These are phyloP conservation scores for Penicillium mononematosum DNA, from an alignment of 495 filamentous ascomycete genomes.

Conservation along the genomic window DNA sequence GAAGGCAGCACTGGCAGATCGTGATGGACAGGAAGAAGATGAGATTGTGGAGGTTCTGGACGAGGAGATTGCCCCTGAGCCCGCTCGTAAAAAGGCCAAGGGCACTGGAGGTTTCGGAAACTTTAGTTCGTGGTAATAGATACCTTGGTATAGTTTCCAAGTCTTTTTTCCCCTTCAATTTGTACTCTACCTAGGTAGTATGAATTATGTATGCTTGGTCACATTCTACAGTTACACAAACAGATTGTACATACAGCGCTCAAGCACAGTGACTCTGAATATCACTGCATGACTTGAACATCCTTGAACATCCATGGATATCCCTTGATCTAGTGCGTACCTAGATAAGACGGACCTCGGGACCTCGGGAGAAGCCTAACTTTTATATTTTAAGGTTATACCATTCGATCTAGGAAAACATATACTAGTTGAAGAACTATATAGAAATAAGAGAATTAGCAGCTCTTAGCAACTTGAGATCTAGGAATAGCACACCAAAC, in stretches of 20 bases:
- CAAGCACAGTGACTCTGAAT: neutral
- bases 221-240: neutral
- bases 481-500: no score
- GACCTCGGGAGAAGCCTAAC: no score
- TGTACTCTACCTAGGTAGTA: neutral
- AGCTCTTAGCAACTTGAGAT: no score
- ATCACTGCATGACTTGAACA: neutral
- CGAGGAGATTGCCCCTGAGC: constrained; percentile 60
- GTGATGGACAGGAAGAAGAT: constrained; percentile 43
- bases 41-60: constrained; percentile 61
- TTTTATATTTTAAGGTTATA: no score
- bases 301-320: no score
- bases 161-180: neutral
- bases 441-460: no score
- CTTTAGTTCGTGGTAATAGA: constrained; percentile 55
- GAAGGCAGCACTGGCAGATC: constrained; percentile 52
- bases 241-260: no score
- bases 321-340: no score
- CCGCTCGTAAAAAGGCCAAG: constrained; percentile 77
- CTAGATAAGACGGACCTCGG: no score
- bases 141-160: neutral
- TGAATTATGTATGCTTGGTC: neutral
- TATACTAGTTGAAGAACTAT: no score
- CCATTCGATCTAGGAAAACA: no score
- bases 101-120: constrained; percentile 82